Conservation (phyloP, 805 yeast species). For the Yamadazyma sp. region DNA sequence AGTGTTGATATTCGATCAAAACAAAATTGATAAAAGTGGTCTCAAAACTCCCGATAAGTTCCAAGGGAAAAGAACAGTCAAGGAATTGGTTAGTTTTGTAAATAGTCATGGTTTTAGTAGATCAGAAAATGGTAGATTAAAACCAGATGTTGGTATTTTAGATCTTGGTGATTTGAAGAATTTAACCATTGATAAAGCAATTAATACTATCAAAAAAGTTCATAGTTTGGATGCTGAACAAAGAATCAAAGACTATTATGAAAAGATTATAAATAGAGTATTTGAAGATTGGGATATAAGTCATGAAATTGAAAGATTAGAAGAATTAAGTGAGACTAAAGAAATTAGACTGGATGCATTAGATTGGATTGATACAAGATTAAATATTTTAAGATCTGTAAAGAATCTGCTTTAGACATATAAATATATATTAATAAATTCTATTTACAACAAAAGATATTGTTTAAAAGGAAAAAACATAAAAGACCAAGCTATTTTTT, state of each 20-base stretch:
- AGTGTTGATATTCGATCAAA: constrained; percentile 45
- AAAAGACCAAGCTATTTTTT: constrained; percentile 56
- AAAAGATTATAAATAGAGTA: constrained; percentile 42
- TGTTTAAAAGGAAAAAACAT: too few relatives aligned
- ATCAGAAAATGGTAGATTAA: constrained; percentile 29
- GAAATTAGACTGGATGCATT: too few relatives aligned
- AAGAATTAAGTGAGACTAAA: too few relatives aligned
- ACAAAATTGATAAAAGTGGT: constrained; percentile 11
- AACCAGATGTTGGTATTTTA: constrained; percentile 28
- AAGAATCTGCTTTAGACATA: not conserved
- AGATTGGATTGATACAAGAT: constrained; percentile 51
- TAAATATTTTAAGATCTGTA: constrained; percentile 42
- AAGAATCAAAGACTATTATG: constrained; percentile 36
- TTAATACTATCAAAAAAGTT: constrained; percentile 3
- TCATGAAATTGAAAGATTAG: constrained; percentile 49
- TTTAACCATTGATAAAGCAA: constrained; percentile 10
- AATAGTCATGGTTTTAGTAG: constrained; percentile 29
- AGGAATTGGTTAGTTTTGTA: constrained; percentile 20
- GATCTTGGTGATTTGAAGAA: constrained; percentile 9
- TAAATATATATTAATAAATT: constrained; percentile 5
- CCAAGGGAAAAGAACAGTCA: constrained; percentile 21
- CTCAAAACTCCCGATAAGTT: constrained; percentile 24
- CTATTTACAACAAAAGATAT: too few relatives aligned
- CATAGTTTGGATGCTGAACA: constrained; percentile 5
- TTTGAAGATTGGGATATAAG: too few relatives aligned